Evolutionary conservation across 352 stramenopile species (phyloP).

Genomic region (Nothophytophthora sp.): DNA sequence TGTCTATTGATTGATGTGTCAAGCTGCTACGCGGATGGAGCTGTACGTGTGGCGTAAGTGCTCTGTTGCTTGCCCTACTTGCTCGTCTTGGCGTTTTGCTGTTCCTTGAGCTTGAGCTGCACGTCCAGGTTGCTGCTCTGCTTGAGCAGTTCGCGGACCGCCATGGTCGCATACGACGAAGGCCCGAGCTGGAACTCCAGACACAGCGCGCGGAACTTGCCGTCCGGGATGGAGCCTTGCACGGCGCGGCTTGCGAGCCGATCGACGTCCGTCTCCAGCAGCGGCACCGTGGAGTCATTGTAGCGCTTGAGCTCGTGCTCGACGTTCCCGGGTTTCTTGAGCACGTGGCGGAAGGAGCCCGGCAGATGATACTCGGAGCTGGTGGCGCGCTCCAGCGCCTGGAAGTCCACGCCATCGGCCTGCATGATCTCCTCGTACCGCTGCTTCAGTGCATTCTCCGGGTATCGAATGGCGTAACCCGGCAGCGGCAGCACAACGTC

Average conservation of each 20-base stretch:
- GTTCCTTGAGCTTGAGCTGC: constrained; percentile 58
- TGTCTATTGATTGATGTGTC: too few relatives aligned
- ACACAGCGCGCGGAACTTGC: constrained; percentile 67
- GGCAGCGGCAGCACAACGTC: constrained; percentile 97
- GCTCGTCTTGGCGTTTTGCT: constrained; percentile 20
- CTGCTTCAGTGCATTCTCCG: constrained; percentile 79
- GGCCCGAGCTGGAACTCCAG: constrained; percentile 83
- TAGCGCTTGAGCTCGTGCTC: constrained; percentile 93
- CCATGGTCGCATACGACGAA: constrained; percentile 96
- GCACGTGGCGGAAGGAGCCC: constrained; percentile 93
- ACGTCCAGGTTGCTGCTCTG: constrained; percentile 84
- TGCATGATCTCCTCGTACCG: constrained; percentile 66
- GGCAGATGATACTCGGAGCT: constrained; percentile 92
- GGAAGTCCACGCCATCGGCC: constrained; percentile 70
- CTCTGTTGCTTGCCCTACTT: constrained; percentile 14
- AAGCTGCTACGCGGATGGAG: too few relatives aligned
- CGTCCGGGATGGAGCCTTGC: constrained; percentile 57
- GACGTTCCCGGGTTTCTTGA: constrained; percentile 90
- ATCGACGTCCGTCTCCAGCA: constrained; percentile 96
- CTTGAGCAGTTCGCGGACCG: constrained; percentile 96
- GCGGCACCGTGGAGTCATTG: constrained; percentile 89
- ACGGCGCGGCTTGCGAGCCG: constrained; percentile 33
- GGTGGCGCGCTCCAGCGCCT: constrained; percentile 54
- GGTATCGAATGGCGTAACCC: constrained; percentile 90
- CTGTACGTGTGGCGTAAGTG: too few relatives aligned